A percentile compares a stretch with the other conserved stretches of the same genome.
Conservation (phyloP, 169 alveolate species). For the Blepharisma undulans region DNA sequence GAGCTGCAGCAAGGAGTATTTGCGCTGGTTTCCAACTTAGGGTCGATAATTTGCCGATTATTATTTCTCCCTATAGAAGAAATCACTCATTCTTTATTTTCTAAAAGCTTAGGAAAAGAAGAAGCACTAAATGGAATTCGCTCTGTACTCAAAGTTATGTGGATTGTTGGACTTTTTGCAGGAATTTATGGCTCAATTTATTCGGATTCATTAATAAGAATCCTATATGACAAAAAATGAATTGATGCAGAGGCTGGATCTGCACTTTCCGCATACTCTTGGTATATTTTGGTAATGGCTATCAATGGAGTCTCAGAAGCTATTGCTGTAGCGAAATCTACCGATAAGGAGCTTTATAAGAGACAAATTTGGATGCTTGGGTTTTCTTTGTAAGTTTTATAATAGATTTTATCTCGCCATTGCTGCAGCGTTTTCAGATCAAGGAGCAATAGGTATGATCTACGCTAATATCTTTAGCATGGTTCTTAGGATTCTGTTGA, state of each 20-base stretch:
- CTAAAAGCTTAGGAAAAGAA: not conserved
- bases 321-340: not conserved
- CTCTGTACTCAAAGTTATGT: not conserved
- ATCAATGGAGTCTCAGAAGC: constrained; percentile 5
- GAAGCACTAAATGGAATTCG: not conserved
- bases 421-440: not conserved
- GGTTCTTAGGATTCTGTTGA: not conserved
- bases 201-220: not conserved
- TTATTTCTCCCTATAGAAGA: constrained; percentile 26
- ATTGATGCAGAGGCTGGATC: not conserved
- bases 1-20: not conserved
- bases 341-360: not conserved
- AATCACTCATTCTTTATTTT: constrained; percentile 3
- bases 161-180: not conserved
- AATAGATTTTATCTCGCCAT: not conserved
- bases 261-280: not conserved
- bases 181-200: not conserved
- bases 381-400: not conserved
- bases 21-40: not conserved
- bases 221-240: not conserved
- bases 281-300: constrained; percentile 1
- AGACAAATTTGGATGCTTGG: not conserved
- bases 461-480: not conserved
- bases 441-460: not conserved
- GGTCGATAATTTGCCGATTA: not conserved